These are phyloP conservation scores for Tolypocladium tropicale DNA, from an alignment of 2,329 filamentous ascomycete genomes.

Conservation along the genomic window DNA sequence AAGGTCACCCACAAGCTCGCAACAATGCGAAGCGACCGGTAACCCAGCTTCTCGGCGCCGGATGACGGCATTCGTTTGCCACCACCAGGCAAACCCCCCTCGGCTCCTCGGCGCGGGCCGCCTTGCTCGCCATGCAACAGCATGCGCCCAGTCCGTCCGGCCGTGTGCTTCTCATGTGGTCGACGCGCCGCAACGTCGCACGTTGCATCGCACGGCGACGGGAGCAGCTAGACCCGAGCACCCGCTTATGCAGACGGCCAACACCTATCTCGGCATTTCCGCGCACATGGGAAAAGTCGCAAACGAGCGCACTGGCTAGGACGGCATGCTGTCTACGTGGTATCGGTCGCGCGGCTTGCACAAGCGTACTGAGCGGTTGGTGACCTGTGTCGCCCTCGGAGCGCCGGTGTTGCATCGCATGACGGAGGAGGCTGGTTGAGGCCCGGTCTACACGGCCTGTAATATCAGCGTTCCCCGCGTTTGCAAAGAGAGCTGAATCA, in stretches of 20 bases:
- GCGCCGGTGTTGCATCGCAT: background rate
- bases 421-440: background rate
- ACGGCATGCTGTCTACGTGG: background rate
- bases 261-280: background rate
- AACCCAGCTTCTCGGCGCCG: background rate
- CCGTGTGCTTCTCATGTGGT: background rate
- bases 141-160: background rate
- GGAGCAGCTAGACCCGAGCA: background rate
- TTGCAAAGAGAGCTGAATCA: background rate
- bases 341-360: background rate
- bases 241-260: background rate
- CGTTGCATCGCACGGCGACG: background rate
- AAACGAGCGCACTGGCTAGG: background rate
- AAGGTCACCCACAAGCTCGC: no score
- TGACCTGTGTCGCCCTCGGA: background rate
- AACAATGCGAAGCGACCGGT: background rate
- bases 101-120: background rate
- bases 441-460: background rate
- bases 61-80: background rate
- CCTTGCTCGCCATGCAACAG: background rate
- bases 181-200: background rate
- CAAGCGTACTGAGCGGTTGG: background rate
- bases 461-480: background rate
- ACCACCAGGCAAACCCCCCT: background rate
- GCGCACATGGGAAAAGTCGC: background rate